Conservation (phyloP, 441 rosid species). For the Pelargonium cotyledonis region DNA sequence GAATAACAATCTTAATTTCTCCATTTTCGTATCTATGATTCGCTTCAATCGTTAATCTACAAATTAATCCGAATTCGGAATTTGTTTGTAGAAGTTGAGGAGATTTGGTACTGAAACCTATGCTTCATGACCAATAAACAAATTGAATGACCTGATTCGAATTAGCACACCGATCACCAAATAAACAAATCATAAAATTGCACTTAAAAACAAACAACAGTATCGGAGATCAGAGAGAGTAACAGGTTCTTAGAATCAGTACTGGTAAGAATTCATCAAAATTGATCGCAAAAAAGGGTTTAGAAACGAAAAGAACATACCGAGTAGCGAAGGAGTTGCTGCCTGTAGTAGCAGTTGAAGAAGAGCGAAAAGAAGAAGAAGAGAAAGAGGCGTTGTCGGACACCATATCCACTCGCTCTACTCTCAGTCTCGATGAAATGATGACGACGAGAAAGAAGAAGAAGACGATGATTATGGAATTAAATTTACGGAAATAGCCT, state of each 20-base stretch:
- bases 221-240: not conserved
- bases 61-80: no score
- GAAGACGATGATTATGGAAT: not conserved
- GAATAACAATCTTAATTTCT: not conserved
- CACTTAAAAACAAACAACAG: not conserved
- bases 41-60: no score
- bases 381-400: constrained; percentile 31
- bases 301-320: constrained; percentile 23
- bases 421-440: not conserved
- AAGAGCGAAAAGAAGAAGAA: constrained; percentile 17
- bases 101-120: not conserved
- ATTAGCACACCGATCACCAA: not conserved
- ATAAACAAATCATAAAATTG: not conserved
- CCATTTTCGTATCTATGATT: not conserved
- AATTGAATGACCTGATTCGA: not conserved
- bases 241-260: no score
- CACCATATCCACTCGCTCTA: constrained; percentile 23
- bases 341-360: not conserved
- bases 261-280: not conserved
- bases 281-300: not conserved
- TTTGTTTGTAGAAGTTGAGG: no score
- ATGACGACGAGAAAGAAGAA: not conserved
- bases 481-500: not conserved
- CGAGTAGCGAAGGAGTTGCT: constrained; percentile 48
- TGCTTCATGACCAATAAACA: not conserved